A percentile compares a stretch with the other conserved stretches of the same genome.
Evolutionary conservation across 2,329 filamentous ascomycete genomes (phyloP).

Genomic region (Trichoderma asperellum): DNA sequence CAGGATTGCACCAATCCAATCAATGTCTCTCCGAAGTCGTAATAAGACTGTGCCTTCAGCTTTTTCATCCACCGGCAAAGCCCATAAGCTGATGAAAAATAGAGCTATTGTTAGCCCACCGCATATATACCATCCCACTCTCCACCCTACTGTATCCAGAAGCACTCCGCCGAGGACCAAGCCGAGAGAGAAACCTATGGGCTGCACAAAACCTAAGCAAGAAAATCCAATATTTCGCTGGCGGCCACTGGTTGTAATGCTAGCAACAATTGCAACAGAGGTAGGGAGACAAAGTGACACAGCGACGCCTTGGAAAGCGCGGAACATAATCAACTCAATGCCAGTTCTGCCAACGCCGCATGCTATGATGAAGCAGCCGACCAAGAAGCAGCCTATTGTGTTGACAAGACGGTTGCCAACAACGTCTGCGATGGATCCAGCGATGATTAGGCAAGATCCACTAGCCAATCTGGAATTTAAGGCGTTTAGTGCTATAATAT

Average conservation of each 20-base stretch:
- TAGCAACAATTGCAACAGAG: slow-evolving; percentile 44
- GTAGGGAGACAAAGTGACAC: slow-evolving; percentile 47
- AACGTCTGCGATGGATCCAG: slow-evolving; percentile 45
- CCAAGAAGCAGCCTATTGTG: slow-evolving; percentile 42
- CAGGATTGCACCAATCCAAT: slow-evolving; percentile 56
- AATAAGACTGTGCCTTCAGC: neutral
- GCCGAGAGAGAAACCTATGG: slow-evolving; percentile 53
- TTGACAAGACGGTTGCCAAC: slow-evolving; percentile 43
- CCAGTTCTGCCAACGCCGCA: slow-evolving; percentile 42
- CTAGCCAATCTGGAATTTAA: neutral
- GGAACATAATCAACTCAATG: slow-evolving; percentile 45
- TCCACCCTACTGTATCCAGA: slow-evolving; percentile 52
- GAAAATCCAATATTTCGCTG: slow-evolving; percentile 50
- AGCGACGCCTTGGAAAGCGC: slow-evolving; percentile 42
- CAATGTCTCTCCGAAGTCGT: slow-evolving; percentile 46
- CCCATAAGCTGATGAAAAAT: slow-evolving; percentile 36
- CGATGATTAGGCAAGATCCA: slow-evolving; percentile 36
- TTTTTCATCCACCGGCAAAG: neutral
- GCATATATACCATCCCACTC: slow-evolving; percentile 46
- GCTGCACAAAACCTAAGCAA: slow-evolving; percentile 50
- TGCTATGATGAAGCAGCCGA: slow-evolving; percentile 41
- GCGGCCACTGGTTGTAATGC: slow-evolving; percentile 43
- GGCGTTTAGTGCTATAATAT: neutral
- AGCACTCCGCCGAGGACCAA: slow-evolving; percentile 56
- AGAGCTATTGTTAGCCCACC: slow-evolving; percentile 43